phyloP scores from a whole-genome alignment of 2,329 filamentous ascomycete species.

The Trichophyton simii region DNA sequence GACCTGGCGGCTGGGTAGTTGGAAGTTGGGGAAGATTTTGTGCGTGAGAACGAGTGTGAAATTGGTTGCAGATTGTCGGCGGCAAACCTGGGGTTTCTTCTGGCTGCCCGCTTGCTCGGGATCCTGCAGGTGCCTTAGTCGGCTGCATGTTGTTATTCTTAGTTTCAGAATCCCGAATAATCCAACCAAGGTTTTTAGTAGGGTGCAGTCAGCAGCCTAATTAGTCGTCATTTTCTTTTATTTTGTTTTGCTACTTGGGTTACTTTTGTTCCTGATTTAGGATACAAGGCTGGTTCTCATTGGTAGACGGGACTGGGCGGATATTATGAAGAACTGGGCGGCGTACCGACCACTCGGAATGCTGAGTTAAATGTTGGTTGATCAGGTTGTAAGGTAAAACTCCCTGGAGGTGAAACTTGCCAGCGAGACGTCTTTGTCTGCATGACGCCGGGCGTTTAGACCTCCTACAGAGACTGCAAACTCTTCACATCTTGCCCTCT shows the following conservation, averaged over 20 bases:
- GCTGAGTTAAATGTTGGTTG: conserved; percentile 3
- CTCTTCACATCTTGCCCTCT: neutral
- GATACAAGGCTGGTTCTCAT: neutral
- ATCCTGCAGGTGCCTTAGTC: neutral
- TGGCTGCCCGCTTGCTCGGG: neutral
- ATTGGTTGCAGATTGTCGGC: neutral
- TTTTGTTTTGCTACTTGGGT: neutral
- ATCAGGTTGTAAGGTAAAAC: neutral
- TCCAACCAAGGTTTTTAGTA: neutral
- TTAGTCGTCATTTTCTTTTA: neutral
- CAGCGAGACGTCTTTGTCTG: neutral
- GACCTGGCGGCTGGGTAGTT: neutral
- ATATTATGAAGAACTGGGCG: neutral
- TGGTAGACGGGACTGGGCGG: neutral
- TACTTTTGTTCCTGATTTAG: neutral
- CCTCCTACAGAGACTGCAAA: neutral
- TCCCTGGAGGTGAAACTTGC: neutral
- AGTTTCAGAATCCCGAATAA: neutral
- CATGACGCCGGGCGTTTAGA: conserved; percentile 1
- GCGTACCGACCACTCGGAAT: neutral
- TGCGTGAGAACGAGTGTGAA: neutral
- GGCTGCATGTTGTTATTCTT: conserved; percentile 2
- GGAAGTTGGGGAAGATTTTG: neutral
- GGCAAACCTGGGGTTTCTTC: neutral
- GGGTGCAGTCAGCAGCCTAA: neutral